phyloP scores from a whole-genome alignment of 2,329 filamentous ascomycete species.

The Botryotinia convoluta region DNA sequence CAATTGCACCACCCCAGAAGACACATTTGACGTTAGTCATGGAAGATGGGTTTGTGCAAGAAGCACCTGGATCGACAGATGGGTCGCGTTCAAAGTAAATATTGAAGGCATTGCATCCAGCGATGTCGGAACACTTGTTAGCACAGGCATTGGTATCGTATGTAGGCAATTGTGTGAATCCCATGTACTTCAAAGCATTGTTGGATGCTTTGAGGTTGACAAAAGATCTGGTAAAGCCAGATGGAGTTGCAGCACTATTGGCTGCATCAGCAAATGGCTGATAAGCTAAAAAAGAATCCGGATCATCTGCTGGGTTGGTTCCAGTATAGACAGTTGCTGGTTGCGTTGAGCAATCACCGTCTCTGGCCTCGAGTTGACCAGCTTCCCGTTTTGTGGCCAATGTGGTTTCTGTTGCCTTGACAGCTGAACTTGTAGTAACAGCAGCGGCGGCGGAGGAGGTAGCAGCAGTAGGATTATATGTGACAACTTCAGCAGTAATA shows the following conservation, averaged over 20 bases:
- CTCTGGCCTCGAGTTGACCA: neutral
- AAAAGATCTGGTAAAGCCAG: conserved; percentile 38
- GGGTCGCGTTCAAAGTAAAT: conserved; percentile 41
- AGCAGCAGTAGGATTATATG: conserved; percentile 1
- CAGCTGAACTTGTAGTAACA: neutral
- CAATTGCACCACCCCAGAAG: conserved; percentile 38
- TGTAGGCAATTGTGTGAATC: conserved; percentile 30
- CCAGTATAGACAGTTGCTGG: conserved; percentile 5
- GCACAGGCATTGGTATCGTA: conserved; percentile 36
- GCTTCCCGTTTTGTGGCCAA: neutral
- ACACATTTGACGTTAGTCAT: conserved; percentile 40
- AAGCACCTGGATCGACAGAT: conserved; percentile 33
- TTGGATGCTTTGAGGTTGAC: conserved; percentile 35
- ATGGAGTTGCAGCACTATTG: conserved; percentile 33
- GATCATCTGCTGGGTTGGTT: conserved; percentile 36
- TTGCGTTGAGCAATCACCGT: neutral
- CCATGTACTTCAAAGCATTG: conserved; percentile 32
- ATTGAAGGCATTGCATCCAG: conserved; percentile 38
- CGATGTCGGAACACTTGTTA: conserved; percentile 31
- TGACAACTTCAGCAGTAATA: neutral
- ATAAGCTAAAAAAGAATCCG: conserved; percentile 35
- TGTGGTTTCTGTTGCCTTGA: neutral
- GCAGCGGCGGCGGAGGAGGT: neutral
- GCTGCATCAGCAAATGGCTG: conserved; percentile 30
- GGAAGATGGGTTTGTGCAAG: conserved; percentile 38